Conservation (phyloP, 495 filamentous ascomycete genomes). For the Staphylotrichum tortipilum region DNA sequence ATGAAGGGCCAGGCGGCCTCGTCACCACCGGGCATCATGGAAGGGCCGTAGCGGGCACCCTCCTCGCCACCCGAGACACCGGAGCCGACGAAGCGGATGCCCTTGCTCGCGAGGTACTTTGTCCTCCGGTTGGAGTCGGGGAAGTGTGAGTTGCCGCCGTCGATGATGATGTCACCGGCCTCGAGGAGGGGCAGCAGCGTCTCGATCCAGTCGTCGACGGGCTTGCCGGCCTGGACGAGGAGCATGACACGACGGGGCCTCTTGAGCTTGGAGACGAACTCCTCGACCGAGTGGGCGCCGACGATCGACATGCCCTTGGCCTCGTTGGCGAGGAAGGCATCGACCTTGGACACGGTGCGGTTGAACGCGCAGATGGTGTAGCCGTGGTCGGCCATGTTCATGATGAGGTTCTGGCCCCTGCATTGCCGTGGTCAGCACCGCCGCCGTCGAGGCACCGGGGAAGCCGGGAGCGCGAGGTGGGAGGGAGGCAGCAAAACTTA, state of each 20-base stretch:
- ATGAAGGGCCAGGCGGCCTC: constrained; percentile 97
- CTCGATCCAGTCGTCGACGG: constrained; percentile 98
- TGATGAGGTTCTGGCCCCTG: constrained; percentile 84
- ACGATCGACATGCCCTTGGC: constrained; percentile 91
- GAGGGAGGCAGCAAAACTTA: constrained; percentile 30
- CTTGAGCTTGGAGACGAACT: constrained; percentile 94
- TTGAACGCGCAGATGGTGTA: constrained; percentile 97
- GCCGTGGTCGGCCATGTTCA: constrained; percentile 94
- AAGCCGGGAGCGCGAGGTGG: not conserved
- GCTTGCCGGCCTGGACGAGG: constrained; percentile 94
- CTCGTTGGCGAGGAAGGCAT: constrained; percentile 87
- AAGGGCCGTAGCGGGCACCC: constrained; percentile 94
- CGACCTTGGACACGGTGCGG: constrained; percentile 95
- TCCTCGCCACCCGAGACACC: constrained; percentile 99
- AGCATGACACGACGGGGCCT: constrained; percentile 93
- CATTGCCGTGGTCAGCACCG: constrained; percentile 1
- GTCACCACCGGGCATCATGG: constrained; percentile 96
- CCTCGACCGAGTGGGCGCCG: constrained; percentile 87
- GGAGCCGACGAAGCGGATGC: constrained; percentile 90
- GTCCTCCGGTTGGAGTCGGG: constrained; percentile 96
- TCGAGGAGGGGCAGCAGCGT: constrained; percentile 82
- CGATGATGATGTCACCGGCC: constrained; percentile 95
- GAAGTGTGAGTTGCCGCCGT: constrained; percentile 98
- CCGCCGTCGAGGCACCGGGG: constrained; percentile 3
- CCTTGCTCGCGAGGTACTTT: constrained; percentile 73